Percentiles rank a stretch among this genome's conserved stretches.
Conservation (phyloP, 140 eudicot genomes). For the Erigeron philadelphicus region DNA sequence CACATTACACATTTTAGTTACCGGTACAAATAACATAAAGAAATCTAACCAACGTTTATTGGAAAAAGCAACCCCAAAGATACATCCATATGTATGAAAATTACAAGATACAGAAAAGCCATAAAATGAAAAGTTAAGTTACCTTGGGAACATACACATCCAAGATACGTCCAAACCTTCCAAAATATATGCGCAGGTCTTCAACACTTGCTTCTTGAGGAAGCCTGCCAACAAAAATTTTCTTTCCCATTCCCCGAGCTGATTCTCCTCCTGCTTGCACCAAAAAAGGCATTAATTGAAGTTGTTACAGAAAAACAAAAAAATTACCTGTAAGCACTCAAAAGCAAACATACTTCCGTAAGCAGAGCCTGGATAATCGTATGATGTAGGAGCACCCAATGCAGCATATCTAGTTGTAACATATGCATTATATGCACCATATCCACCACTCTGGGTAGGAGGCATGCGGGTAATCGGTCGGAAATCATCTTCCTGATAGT, state of each 20-base stretch:
- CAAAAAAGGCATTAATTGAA: neutral
- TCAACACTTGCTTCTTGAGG: slow-evolving; percentile 93
- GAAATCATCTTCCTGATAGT: slow-evolving; percentile 71
- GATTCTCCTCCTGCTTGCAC: slow-evolving; percentile 46
- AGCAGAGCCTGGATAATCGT: slow-evolving; percentile 66
- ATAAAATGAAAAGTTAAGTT: neutral
- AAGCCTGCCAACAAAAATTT: slow-evolving; percentile 92
- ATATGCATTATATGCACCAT: slow-evolving; percentile 66
- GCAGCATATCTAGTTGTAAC: slow-evolving; percentile 93
- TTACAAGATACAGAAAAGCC: neutral
- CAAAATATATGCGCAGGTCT: slow-evolving; percentile 85
- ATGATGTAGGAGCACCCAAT: slow-evolving; percentile 88
- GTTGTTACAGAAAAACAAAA: neutral
- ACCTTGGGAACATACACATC: slow-evolving; percentile 98
- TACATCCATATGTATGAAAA: neutral
- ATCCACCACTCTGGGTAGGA: slow-evolving; percentile 59
- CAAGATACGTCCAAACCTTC: slow-evolving; percentile 82
- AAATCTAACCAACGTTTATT: too few relatives aligned
- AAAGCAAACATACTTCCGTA: slow-evolving; percentile 68
- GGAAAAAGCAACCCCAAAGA: too few relatives aligned
- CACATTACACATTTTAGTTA: too few relatives aligned
- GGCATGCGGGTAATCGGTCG: slow-evolving; percentile 60
- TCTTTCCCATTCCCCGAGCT: slow-evolving; percentile 81
- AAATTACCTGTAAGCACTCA: neutral
- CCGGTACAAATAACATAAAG: too few relatives aligned